Base-by-base conservation (phyloP, 768 basidiomycete species). In the Mycena pura region DNA sequence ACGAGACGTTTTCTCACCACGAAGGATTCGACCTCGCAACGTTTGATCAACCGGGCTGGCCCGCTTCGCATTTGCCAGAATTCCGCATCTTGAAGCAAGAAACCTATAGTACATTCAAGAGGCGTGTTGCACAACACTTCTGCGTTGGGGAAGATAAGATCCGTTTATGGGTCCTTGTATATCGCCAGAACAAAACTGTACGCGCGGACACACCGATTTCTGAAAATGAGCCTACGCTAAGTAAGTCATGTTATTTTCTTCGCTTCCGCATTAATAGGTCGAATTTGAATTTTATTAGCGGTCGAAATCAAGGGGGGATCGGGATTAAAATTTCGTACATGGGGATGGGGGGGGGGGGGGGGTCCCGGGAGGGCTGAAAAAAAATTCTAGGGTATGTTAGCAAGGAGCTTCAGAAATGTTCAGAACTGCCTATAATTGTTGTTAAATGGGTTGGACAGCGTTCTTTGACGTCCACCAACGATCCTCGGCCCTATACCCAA, bases 181-280 rank as follows among this genome's bases (percentile, higher is more conserved):
- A 99, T 75, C 87, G 97, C 29, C 97, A 99, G 76, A 99, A 99
- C 79, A 99, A 99, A 83, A 99, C 97, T 9, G 95, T 99, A 58
- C 86, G 97, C 62, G 97, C 97, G 24, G 97, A 99, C 78, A 93
- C 93, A 9, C 92, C 89, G 61, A 95, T 99, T 58, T 93, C 95
- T 15, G 97, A 99, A 77, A 93, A 93, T 72, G 96, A 99, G 69
- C 87, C 90, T 24, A 84, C 89, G 13, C 82, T 98, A 68, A 98
- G 96, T 97, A 71, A 65, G 93, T 24, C 45, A 9, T 3, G 27
- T n/a, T 1, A 1, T 50, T 48, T 43, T 40, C n/a, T 41, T 41
- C 8, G 15, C 7, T 49, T 54, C 36, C 50, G 24, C 61, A 68
- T 21, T 60, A 25, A 54, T 62, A 60, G 47, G 50, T 54, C 57